Evolutionary conservation across 768 basidiomycete genomes (phyloP).

Genomic region (Auriscalpium microsporum): DNA sequence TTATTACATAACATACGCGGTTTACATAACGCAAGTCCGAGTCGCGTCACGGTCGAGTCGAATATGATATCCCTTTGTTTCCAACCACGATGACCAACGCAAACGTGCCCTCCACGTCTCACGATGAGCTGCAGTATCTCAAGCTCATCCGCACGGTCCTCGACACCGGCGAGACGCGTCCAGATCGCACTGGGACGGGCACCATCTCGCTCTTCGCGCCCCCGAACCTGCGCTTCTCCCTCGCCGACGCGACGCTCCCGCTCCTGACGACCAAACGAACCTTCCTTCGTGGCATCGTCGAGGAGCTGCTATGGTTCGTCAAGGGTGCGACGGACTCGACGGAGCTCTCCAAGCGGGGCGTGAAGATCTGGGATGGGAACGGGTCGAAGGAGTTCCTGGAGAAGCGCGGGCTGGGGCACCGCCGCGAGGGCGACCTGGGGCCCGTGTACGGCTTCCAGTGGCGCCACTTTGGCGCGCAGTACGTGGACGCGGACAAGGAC

Average conservation of each 20-base stretch:
- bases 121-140: slow-evolving; percentile 90
- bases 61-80: not conserved
- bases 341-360: slow-evolving; percentile 66
- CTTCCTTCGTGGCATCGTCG: slow-evolving; percentile 83
- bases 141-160: slow-evolving; percentile 72
- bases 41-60: slow-evolving; percentile 9
- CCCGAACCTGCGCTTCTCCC: slow-evolving; percentile 81
- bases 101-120: slow-evolving; percentile 17
- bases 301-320: slow-evolving; percentile 94
- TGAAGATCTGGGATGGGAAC: slow-evolving; percentile 98
- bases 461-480: slow-evolving; percentile 89
- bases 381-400: slow-evolving; percentile 84
- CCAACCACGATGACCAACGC: slow-evolving; percentile 1
- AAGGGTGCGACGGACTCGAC: slow-evolving; percentile 76
- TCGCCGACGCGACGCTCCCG: slow-evolving; percentile 66
- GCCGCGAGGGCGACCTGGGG: slow-evolving; percentile 87
- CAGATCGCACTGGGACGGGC: slow-evolving; percentile 93
- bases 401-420: slow-evolving; percentile 70
- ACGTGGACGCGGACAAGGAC: slow-evolving; percentile 62
- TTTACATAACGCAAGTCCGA: slow-evolving; percentile 10
- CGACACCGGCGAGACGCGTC: slow-evolving; percentile 63
- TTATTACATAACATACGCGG: not conserved
- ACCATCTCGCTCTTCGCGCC: slow-evolving; percentile 91
- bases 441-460: slow-evolving; percentile 98
- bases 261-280: slow-evolving; percentile 94